Conservation (phyloP, 177 flowering plant species). For the Vitis hybrid region DNA sequence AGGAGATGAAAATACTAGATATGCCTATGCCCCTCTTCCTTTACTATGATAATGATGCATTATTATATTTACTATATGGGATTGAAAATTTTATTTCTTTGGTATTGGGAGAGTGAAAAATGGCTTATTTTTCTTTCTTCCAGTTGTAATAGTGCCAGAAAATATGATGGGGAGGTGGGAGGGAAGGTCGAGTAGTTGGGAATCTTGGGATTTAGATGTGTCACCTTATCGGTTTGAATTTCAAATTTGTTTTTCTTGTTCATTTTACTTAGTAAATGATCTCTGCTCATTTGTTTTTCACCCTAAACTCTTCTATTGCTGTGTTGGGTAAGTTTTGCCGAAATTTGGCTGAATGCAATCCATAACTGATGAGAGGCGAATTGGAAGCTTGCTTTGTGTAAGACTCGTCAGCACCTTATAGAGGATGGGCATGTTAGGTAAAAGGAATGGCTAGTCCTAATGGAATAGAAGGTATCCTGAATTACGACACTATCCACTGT, state of each 20-base stretch:
- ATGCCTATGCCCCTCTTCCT: too few relatives aligned
- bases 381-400: too few relatives aligned
- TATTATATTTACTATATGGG: not conserved
- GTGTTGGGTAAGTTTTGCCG: not conserved
- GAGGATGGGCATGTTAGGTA: too few relatives aligned
- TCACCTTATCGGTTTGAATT: not conserved
- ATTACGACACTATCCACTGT: too few relatives aligned
- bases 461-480: too few relatives aligned
- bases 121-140: not conserved
- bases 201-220: not conserved
- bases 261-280: not conserved
- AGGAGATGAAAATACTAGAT: too few relatives aligned
- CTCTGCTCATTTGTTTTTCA: not conserved
- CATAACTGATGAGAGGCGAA: too few relatives aligned
- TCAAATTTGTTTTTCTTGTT: not conserved
- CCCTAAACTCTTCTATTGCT: too few relatives aligned
- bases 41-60: slow-evolving; percentile 1
- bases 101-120: not conserved
- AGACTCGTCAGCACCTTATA: too few relatives aligned
- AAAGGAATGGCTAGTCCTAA: too few relatives aligned
- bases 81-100: not conserved
- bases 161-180: not conserved
- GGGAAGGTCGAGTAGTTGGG: not conserved
- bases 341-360: not conserved
- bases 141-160: not conserved